phyloP scores from a whole-genome alignment of 2,329 filamentous ascomycete species.

The Coleophoma crateriformis region DNA sequence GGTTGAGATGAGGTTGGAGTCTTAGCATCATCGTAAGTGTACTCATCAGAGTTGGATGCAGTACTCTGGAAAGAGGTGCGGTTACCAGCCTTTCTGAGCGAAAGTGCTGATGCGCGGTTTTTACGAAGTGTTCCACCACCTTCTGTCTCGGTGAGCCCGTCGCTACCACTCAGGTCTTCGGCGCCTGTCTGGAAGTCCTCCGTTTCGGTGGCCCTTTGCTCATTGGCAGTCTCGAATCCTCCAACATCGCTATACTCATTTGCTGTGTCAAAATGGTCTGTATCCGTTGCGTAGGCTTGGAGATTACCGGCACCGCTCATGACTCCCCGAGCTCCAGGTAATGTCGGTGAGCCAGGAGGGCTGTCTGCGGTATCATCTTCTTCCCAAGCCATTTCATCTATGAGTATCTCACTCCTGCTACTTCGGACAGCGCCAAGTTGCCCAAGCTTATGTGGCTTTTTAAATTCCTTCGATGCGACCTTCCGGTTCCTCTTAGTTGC shows the following conservation, averaged over 20 bases:
- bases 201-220: constrained; percentile 72
- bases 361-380: constrained; percentile 59
- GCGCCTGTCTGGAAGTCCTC: constrained; percentile 94
- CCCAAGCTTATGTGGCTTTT: constrained; percentile 70
- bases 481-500: constrained; percentile 57
- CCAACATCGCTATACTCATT: constrained; percentile 65
- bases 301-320: constrained; percentile 10
- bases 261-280: constrained; percentile 73
- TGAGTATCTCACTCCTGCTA: constrained; percentile 70
- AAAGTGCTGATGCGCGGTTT: constrained; percentile 33
- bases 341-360: constrained; percentile 32
- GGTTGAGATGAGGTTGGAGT: constrained; percentile 58
- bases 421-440: constrained; percentile 70
- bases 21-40: constrained; percentile 54
- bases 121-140: constrained; percentile 26
- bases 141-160: constrained; percentile 80
- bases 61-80: constrained; percentile 77
- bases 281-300: constrained; percentile 36
- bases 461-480: constrained; percentile 61
- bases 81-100: constrained; percentile 43
- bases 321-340: constrained; percentile 26
- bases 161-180: constrained; percentile 74
- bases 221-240: constrained; percentile 68
- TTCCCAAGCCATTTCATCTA: constrained; percentile 86
- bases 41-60: constrained; percentile 81